Evolutionary conservation across 1,284 basidiomycete species (phyloP), one percentile per base, ranked within the genome.

Genomic region (Apiotrichum veenhuisii): DNA sequence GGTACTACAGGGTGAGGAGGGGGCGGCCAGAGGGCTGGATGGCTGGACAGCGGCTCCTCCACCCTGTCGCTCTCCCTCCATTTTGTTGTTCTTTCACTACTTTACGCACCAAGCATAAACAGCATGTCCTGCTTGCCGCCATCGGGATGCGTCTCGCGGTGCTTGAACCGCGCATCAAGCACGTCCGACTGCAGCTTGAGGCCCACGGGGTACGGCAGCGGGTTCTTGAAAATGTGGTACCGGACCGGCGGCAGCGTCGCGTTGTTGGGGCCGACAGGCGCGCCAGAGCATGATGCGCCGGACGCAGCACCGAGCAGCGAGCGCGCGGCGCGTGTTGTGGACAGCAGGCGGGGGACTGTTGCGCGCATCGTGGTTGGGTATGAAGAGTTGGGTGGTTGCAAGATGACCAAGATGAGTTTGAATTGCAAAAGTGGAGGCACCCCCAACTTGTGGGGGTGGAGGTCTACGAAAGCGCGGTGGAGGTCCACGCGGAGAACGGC

Each of bases 151-250:
- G 36, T 57, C 51, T 57, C 55, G 50, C 64, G 64, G 2, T 69
- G 64, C 38, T 55, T 60, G 23, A 87, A 77, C 71, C 89, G 84
- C 46, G 84, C 68, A 49, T 82, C 76, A 63, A 90, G 85, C 20
- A 90, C 79, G 55, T 76, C 80, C 67, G 90, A 83, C 73, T 91
- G 87, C 25, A 93, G 76, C 10, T 81, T 80, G 50, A 92, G 81
- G 0, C 87, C 85, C 20, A 80, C 80, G 15, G 78, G 73, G 70
- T 93, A 91, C 0, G 89, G 86, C 38, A 92, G 74, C 26, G 88
- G 88, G 9, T 76, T 77, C 17, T 77, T 78, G 73, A 95, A 93
- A 65, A 85, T 80, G 70, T 92, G 88, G 73, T 86, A 90, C 62
- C 87, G 78, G 51, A 92, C 80, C 1, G 90, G 85, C 33, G 87